These are phyloP conservation scores for Cystobasidium slooffiae DNA, from an alignment of 1,284 basidiomycete species.

Conservation along the genomic window DNA sequence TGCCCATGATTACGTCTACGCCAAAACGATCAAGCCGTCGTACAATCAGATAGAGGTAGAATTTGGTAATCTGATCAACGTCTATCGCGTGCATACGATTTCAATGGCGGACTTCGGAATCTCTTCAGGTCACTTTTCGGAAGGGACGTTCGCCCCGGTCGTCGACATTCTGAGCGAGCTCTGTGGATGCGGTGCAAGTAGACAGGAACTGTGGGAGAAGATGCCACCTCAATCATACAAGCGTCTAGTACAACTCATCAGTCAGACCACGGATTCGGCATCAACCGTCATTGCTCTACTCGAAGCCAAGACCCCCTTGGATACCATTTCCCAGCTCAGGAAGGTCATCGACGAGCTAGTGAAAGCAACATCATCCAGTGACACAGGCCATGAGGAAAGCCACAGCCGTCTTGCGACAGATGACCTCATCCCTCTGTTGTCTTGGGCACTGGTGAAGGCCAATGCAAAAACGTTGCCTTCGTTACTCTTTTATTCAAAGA, in stretches of 20 bases:
- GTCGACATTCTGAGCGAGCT: slow-evolving; percentile 14
- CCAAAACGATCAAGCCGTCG: slow-evolving; percentile 21
- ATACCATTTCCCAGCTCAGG: slow-evolving; percentile 23
- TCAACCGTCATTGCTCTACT: slow-evolving; percentile 42
- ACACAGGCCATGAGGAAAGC: slow-evolving; percentile 10
- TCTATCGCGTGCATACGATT: slow-evolving; percentile 25
- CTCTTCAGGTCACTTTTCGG: slow-evolving; percentile 4
- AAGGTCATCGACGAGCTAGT: slow-evolving; percentile 43
- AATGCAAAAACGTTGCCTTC: slow-evolving; percentile 30
- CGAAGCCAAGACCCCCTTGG: slow-evolving; percentile 42
- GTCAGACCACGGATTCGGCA: slow-evolving; percentile 38
- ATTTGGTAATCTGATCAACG: slow-evolving; percentile 19
- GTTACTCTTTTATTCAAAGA: slow-evolving; percentile 37
- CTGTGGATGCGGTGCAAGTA: neutral
- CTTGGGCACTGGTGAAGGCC: slow-evolving; percentile 40
- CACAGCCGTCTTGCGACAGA: slow-evolving; percentile 33
- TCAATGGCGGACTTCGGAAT: slow-evolving; percentile 32
- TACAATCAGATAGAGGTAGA: slow-evolving; percentile 8
- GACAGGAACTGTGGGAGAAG: slow-evolving; percentile 39
- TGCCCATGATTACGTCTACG: slow-evolving; percentile 37
- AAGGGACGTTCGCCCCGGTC: slow-evolving; percentile 12
- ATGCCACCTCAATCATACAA: slow-evolving; percentile 39
- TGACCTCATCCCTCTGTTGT: slow-evolving; percentile 43
- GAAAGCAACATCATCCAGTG: slow-evolving; percentile 15
- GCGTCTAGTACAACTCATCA: slow-evolving; percentile 27